Evolutionary conservation across 768 basidiomycete genomes (phyloP).

Genomic region (Lactarius vividus): DNA sequence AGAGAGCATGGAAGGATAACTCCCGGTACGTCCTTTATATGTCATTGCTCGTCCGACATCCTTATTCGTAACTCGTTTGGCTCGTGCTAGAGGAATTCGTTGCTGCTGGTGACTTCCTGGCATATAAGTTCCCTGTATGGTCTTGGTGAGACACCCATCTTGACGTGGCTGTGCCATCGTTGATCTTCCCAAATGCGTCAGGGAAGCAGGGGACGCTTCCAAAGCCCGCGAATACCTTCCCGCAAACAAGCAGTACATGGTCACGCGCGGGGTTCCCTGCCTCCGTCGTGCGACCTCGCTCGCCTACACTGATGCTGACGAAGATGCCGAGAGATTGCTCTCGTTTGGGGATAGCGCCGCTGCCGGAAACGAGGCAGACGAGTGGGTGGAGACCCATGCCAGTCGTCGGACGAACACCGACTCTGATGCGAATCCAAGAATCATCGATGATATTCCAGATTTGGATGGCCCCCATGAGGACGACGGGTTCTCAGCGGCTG

Average conservation of each 20-base stretch:
- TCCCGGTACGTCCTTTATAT: conserved; percentile 56
- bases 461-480: conserved; percentile 57
- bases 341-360: conserved; percentile 68
- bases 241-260: conserved; percentile 91
- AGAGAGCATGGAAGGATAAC: conserved; percentile 97
- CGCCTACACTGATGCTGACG: conserved; percentile 93
- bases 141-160: conserved; percentile 61
- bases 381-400: conserved; percentile 99
- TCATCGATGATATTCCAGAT: conserved; percentile 86
- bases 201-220: conserved; percentile 89
- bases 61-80: conserved; percentile 21
- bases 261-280: conserved; percentile 95
- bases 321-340: conserved; percentile 91
- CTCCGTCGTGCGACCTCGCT: conserved; percentile 89
- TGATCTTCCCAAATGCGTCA: conserved; percentile 35
- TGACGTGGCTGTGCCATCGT: conserved; percentile 12
- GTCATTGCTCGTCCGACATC: conserved; percentile 23
- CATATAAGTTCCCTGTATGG: conserved; percentile 99
- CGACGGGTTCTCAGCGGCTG: conserved; percentile 30
- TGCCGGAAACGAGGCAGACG: conserved; percentile 62
- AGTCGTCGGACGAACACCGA: conserved; percentile 58
- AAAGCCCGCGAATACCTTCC: conserved; percentile 93
- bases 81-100: conserved; percentile 89
- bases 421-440: conserved; percentile 55
- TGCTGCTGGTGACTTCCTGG: conserved; percentile 93